Conservation (phyloP, 108 stramenopile genomes). For the Seminavis robusta region DNA sequence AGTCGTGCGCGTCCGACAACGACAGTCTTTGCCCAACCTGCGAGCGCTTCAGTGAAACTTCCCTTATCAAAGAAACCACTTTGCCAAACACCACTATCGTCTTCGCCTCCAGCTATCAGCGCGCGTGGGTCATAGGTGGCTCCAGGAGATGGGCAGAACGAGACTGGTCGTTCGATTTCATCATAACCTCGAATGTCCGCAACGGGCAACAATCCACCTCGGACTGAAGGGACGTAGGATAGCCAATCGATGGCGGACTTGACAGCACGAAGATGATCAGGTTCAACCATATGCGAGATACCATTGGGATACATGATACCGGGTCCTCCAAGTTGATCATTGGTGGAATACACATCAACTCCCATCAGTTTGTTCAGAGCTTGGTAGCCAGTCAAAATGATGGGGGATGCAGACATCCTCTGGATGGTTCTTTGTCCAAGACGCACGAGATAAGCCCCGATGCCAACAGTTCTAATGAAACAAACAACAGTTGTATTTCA, state of each 20-base stretch:
- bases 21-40: constrained; percentile 99
- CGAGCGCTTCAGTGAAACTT: constrained; percentile 93
- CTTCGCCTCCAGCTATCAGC: constrained; percentile 79
- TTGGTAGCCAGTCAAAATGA: constrained; percentile 98
- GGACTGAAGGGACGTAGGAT: constrained; percentile 86
- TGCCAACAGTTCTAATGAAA: constrained; percentile 87
- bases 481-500: not conserved
- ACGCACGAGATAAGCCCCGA: constrained; percentile 99
- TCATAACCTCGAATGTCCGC: constrained; percentile 87
- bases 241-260: constrained; percentile 90
- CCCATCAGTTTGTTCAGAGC: constrained; percentile 99
- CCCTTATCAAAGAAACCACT: constrained; percentile 97
- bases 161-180: constrained; percentile 88
- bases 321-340: constrained; percentile 98
- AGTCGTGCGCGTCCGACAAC: constrained; percentile 95
- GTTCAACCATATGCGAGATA: constrained; percentile 89
- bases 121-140: constrained; percentile 93
- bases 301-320: constrained; percentile 98
- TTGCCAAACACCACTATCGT: constrained; percentile 76
- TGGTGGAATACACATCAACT: constrained; percentile 97
- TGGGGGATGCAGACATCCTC: constrained; percentile 90
- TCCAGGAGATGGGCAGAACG: constrained; percentile 74
- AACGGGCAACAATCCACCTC: constrained; percentile 82
- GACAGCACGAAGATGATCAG: constrained; percentile 91
- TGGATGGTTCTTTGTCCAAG: constrained; percentile 98